phyloP scores from a whole-genome alignment of 129 eudicot genomes.

The Lonicera japonica region DNA sequence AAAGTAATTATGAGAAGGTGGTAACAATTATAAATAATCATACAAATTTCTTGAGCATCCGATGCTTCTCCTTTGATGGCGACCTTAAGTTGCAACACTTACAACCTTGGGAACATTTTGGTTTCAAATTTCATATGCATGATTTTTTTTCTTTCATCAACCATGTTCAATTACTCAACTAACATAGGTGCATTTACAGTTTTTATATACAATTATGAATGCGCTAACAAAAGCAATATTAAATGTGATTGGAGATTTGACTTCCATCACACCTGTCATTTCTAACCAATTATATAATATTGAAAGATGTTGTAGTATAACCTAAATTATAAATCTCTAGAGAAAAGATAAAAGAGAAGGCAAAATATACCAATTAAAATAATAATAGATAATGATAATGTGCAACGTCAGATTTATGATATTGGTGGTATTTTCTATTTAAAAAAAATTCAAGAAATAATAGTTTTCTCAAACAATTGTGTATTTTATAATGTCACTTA shows the following conservation, averaged over 20 bases:
- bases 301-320: conserved; percentile 1
- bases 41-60: conserved; percentile 7
- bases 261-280: background rate
- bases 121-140: background rate
- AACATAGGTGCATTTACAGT: conserved; percentile 13
- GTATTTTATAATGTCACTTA: too few species aligned
- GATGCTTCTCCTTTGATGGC: conserved; percentile 7
- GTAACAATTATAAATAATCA: conserved; percentile 2
- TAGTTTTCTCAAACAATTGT: too few species aligned
- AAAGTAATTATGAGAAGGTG: background rate
- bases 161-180: conserved; percentile 15
- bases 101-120: background rate
- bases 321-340: conserved; percentile 8
- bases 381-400: too few species aligned
- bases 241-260: conserved; percentile 10
- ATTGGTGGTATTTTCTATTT: too few species aligned
- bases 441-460: too few species aligned
- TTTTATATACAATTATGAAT: conserved; percentile 2
- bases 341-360: conserved; percentile 8
- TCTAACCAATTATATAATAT: background rate
- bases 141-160: background rate
- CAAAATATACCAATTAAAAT: conserved; percentile 3
- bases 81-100: background rate
- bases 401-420: too few species aligned
- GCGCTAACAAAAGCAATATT: background rate